Evolutionary conservation across 441 rosid genomes (phyloP).

Genomic region (Isatis lusitanica): DNA sequence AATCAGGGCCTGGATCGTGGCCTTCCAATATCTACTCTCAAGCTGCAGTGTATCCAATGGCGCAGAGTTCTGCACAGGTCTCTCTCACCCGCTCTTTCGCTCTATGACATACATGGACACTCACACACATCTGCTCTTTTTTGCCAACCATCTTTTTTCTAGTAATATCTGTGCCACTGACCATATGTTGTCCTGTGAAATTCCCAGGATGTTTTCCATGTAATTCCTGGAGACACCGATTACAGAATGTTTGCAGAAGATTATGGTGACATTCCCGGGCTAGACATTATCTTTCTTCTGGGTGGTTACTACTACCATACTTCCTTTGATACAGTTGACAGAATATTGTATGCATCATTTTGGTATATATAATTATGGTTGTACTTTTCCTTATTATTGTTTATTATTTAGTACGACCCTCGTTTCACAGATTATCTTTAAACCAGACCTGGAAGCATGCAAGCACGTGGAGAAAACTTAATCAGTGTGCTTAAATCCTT

Average conservation of each 20-base stretch:
- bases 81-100: conserved; percentile 9
- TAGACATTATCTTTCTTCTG: conserved; percentile 93
- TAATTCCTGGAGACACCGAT: conserved; percentile 96
- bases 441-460: conserved; percentile 98
- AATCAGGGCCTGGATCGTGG: conserved; percentile 98
- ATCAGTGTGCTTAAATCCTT: conserved; percentile 73
- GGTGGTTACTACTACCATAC: conserved; percentile 99
- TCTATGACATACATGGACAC: background rate
- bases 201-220: conserved; percentile 85
- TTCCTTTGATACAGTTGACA: conserved; percentile 89
- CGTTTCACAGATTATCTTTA: conserved; percentile 36
- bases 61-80: conserved; percentile 99
- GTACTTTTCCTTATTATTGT: conserved; percentile 13
- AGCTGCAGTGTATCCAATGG: conserved; percentile 95
- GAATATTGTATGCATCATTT: conserved; percentile 90
- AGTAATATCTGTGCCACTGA: conserved; percentile 4
- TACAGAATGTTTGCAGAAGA: conserved; percentile 94
- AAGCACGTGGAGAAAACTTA: conserved; percentile 98
- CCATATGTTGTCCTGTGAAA: conserved; percentile 9
- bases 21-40: conserved; percentile 82
- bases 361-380: conserved; percentile 48
- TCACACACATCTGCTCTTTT: background rate
- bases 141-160: background rate
- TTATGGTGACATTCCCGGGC: conserved; percentile 88
- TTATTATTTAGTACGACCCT: conserved; percentile 40